Conservation (phyloP, 2,329 filamentous ascomycete genomes). For the Phialemoniopsis sp. region DNA sequence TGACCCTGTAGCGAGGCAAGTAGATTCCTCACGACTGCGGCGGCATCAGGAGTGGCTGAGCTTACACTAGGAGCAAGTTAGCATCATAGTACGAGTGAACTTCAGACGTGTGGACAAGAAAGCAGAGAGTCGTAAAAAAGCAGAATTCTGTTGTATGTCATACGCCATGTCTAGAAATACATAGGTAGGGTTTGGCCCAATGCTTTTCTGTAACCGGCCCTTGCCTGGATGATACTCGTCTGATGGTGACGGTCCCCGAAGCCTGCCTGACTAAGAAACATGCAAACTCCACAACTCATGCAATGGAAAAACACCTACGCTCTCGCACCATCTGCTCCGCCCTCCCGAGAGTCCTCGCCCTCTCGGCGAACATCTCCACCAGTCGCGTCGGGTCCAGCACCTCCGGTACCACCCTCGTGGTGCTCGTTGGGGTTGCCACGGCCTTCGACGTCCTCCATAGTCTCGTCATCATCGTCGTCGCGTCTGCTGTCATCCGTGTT, state of each 20-base stretch:
- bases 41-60: conserved; percentile 62
- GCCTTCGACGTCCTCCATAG: conserved; percentile 74
- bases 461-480: conserved; percentile 66
- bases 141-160: not conserved
- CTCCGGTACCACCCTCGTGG: conserved; percentile 61
- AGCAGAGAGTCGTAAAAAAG: conserved; percentile 10
- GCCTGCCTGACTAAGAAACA: too few relatives aligned
- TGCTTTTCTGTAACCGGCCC: not conserved
- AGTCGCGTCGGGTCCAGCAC: conserved; percentile 81
- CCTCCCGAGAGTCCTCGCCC: conserved; percentile 82
- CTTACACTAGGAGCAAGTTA: conserved; percentile 52
- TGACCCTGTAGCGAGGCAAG: conserved; percentile 72
- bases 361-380: conserved; percentile 90
- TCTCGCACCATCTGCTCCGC: conserved; percentile 94
- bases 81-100: conserved; percentile 18
- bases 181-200: not conserved
- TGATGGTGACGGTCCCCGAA: too few relatives aligned
- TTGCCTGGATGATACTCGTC: not conserved
- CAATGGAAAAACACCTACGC: conserved; percentile 76
- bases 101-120: conserved; percentile 13
- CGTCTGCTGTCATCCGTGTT: conserved; percentile 36
- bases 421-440: conserved; percentile 55
- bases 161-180: conserved; percentile 7
- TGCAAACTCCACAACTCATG: not conserved
- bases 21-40: conserved; percentile 80